Base-by-base conservation (phyloP, 441 rosid species). In the Metrosideros polymorpha region DNA sequence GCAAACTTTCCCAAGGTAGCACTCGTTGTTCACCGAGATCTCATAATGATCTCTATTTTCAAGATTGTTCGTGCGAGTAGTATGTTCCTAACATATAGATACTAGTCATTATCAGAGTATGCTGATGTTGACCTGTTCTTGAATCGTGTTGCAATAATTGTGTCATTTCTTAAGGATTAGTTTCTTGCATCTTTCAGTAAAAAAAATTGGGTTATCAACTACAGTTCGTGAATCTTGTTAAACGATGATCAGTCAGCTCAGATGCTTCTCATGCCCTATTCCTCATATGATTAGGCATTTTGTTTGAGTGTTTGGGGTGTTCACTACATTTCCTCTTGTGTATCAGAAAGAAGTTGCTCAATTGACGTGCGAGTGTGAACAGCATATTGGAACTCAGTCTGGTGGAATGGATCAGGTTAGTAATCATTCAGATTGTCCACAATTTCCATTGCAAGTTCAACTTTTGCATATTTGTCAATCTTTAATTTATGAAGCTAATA, bases 331-430 rank as follows among this genome's bases (percentile, higher is more conserved):
- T 83, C 50, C 24, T 29, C 22, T 71, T 56, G 51, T 90, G 86
- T 88, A 84, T 87, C 95, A 98, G 99, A 96, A 95, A 96, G 99
- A 98, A 85, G 83, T 96, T 85, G 99, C 99, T 19, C 99, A 95
- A 57, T 90, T 98, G 85, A 95, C 99, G 6, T 96, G 99, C 85
- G 96, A 94, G n/a, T 95, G 99, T 87, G 99, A 96, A 91, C 92
- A 94, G 75, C 99, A 98, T 86, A 95, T 98, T 85, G 99, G 99
- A 91, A 96, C 99, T n/a, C 99, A 95, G 82, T 96, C 99, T 82
- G 98, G 99, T 89, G 99, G 99, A 71, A 98, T 98, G 99, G 99
- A 95, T 90, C 99, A 98, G 95, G 99, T 98, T 86, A 84, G 77
- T 45, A 61, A 43, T 45, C 76, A 84, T 39, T 59, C 50, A 18